Conservation (phyloP, 306 rosid genomes). For the Styphnolobium japonicum region DNA sequence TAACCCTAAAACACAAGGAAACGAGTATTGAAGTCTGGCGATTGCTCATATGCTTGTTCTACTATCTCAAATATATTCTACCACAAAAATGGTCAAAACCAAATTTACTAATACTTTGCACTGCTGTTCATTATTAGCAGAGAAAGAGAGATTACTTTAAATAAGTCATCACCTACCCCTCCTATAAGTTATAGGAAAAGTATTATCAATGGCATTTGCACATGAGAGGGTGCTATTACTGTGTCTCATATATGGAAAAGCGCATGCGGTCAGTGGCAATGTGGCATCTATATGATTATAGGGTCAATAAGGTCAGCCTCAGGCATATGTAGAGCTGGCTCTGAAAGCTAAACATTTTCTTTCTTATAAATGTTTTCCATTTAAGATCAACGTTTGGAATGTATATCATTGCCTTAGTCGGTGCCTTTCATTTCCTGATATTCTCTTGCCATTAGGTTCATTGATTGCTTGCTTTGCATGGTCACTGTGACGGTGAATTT, state of each 20-base stretch:
- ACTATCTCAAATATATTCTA: neutral
- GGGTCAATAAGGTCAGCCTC: conserved; percentile 18
- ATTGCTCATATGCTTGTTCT: conserved; percentile 4
- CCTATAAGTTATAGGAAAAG: neutral
- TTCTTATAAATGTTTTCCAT: neutral
- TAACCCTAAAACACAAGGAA: neutral
- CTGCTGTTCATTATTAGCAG: neutral
- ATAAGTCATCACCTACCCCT: neutral
- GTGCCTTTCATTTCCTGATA: neutral
- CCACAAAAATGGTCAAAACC: neutral
- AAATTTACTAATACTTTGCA: neutral
- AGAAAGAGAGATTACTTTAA: neutral
- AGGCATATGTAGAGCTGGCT: neutral
- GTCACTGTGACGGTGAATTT: conserved; percentile 23
- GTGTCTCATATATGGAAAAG: neutral
- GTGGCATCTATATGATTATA: conserved; percentile 20
- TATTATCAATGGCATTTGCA: neutral
- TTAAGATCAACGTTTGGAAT: neutral
- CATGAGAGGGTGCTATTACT: neutral
- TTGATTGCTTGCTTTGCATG: neutral
- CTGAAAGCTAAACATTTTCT: neutral
- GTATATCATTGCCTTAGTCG: conserved; percentile 6
- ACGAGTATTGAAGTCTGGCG: neutral
- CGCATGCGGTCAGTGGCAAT: neutral
- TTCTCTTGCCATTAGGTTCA: neutral